Evolutionary conservation across 805 yeast genomes (phyloP).

Genomic region (Teunomyces lycoperdinae): DNA sequence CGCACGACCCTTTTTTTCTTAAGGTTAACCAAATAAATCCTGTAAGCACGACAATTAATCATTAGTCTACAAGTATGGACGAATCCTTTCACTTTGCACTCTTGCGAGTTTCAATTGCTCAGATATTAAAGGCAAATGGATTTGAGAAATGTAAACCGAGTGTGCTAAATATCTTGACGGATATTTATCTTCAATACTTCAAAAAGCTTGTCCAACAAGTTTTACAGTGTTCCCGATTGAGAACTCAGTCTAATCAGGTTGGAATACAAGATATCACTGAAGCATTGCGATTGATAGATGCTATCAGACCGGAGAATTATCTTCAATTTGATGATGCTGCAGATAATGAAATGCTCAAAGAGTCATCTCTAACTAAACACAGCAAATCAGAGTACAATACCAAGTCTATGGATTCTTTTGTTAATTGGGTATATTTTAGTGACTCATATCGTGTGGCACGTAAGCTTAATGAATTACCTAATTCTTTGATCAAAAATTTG

Average conservation of each 20-base stretch:
- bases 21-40: not conserved
- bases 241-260: slow-evolving; percentile 39
- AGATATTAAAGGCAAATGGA: slow-evolving; percentile 75
- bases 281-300: slow-evolving; percentile 62
- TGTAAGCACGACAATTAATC: not conserved
- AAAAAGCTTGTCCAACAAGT: slow-evolving; percentile 52
- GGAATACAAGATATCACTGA: slow-evolving; percentile 66
- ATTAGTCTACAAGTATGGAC: slow-evolving; percentile 30
- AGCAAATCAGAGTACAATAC: slow-evolving; percentile 28
- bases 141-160: slow-evolving; percentile 75
- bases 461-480: slow-evolving; percentile 30
- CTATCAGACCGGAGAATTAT: slow-evolving; percentile 55
- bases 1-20: not conserved
- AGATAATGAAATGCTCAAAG: slow-evolving; percentile 13
- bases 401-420: slow-evolving; percentile 34
- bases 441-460: slow-evolving; percentile 22
- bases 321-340: slow-evolving; percentile 44
- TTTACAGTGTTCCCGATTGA: slow-evolving; percentile 43
- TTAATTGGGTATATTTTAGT: slow-evolving; percentile 33
- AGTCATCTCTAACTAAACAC: slow-evolving; percentile 10
- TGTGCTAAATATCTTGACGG: slow-evolving; percentile 74
- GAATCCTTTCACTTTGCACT: slow-evolving; percentile 39
- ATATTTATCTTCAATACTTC: slow-evolving; percentile 65
- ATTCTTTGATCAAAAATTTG: slow-evolving; percentile 26
- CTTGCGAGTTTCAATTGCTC: slow-evolving; percentile 42